These are phyloP conservation scores for Coemansia erecta DNA, from an alignment of 192 early-diverging fungal genomes.

Conservation along the genomic window DNA sequence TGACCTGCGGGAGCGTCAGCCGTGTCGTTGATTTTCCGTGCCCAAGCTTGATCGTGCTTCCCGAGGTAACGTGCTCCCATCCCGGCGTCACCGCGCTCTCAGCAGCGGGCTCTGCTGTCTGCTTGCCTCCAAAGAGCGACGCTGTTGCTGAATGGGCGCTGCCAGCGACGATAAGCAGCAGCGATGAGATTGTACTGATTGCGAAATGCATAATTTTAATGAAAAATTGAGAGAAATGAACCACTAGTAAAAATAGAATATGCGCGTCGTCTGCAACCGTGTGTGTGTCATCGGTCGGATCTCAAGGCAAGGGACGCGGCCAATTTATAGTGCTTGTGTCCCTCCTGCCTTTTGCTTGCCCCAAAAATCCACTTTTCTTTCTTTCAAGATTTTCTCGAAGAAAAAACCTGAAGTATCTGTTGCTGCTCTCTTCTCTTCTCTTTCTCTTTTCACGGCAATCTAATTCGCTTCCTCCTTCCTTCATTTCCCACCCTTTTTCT, in stretches of 20 bases:
- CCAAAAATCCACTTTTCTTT: too few relatives aligned
- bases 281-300: too few relatives aligned
- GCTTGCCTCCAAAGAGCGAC: conserved; percentile 16
- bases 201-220: conserved; percentile 4
- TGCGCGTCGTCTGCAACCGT: too few relatives aligned
- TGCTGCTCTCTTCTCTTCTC: background rate
- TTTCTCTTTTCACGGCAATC: conserved; percentile 3
- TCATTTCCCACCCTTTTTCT: conserved; percentile 8
- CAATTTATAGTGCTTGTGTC: background rate
- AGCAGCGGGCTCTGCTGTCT: background rate
- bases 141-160: background rate
- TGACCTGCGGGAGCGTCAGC: conserved; percentile 49
- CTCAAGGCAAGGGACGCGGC: too few relatives aligned
- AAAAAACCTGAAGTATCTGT: background rate
- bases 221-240: too few relatives aligned
- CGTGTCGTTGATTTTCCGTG: conserved; percentile 30
- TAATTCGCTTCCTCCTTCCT: conserved; percentile 7
- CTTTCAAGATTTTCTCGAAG: background rate
- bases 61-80: conserved; percentile 40
- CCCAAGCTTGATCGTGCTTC: conserved; percentile 45
- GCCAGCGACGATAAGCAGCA: background rate
- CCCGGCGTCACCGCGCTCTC: conserved; percentile 8
- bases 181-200: background rate
- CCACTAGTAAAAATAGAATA: too few relatives aligned
- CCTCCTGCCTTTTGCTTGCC: background rate